A percentile compares a stretch with the other conserved stretches of the same genome.
These are phyloP conservation scores for Solanum paucissectum DNA, from an alignment of 257 asterid species.

Conservation along the genomic window DNA sequence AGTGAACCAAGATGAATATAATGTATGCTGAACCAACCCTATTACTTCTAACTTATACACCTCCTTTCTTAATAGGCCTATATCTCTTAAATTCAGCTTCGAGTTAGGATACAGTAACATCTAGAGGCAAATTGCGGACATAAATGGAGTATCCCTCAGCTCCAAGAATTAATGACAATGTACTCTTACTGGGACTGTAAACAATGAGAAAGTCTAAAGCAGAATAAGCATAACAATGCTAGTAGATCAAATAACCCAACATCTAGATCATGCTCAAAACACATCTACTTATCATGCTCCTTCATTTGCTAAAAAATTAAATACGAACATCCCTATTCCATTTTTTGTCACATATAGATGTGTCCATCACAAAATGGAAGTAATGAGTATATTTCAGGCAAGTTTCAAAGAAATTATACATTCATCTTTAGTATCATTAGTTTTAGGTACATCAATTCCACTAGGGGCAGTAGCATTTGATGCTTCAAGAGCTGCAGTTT, in stretches of 20 bases:
- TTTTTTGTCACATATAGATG: too few species aligned
- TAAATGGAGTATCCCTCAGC: constrained; percentile 77
- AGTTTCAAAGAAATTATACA: constrained; percentile 22
- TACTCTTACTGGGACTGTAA: background rate
- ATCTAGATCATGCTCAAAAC: background rate
- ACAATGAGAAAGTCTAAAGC: background rate
- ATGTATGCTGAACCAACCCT: constrained; percentile 32
- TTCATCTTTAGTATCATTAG: constrained; percentile 35
- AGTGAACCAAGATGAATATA: background rate
- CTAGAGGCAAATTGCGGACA: constrained; percentile 63
- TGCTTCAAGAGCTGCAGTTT: constrained; percentile 29
- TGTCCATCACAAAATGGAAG: background rate
- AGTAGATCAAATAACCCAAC: background rate
- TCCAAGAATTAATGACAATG: constrained; percentile 10
- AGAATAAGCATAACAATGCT: background rate
- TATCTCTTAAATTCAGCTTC: constrained; percentile 64
- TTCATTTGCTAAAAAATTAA: background rate
- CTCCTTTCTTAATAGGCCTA: constrained; percentile 63
- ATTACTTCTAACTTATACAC: constrained; percentile 81
- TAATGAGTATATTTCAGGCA: background rate
- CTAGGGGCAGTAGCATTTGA: constrained; percentile 7
- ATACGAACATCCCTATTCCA: background rate
- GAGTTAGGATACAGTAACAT: constrained; percentile 49
- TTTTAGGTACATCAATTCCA: constrained; percentile 20
- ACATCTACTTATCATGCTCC: background rate